These are phyloP conservation scores for Suhomyces chickasaworum DNA, from an alignment of 1,139 yeast species.

Conservation along the genomic window DNA sequence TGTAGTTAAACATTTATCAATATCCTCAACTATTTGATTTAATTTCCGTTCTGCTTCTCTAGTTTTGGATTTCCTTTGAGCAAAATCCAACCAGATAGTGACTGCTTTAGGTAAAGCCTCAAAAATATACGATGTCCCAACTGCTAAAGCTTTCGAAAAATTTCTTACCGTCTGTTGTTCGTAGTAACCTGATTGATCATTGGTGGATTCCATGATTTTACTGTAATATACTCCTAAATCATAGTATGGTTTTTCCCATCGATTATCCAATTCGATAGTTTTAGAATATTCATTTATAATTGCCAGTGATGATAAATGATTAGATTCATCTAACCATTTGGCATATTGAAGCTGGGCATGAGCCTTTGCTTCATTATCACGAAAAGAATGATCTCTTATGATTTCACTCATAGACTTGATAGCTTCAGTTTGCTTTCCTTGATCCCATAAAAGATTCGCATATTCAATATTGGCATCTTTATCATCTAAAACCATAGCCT, in stretches of 20 bases:
- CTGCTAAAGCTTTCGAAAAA: conserved; percentile 67
- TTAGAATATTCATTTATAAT: conserved; percentile 69
- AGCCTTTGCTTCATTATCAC: conserved; percentile 32
- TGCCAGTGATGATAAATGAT: conserved; percentile 76
- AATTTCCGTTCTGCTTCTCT: conserved; percentile 43
- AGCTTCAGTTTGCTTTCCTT: conserved; percentile 88
- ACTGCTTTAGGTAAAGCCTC: conserved; percentile 89
- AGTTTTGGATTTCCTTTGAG: conserved; percentile 35
- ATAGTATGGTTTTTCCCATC: conserved; percentile 82
- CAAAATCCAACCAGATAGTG: conserved; percentile 90
- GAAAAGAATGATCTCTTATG: conserved; percentile 23
- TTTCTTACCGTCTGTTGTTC: conserved; percentile 66
- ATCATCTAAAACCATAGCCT: conserved; percentile 56
- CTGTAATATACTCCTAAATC: conserved; percentile 79
- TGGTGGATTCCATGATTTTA: conserved; percentile 66
- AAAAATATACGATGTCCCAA: conserved; percentile 69
- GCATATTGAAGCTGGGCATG: conserved; percentile 74
- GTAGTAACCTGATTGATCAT: conserved; percentile 58
- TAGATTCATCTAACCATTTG: conserved; percentile 85
- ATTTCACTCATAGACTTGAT: conserved; percentile 61
- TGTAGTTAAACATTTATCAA: conserved; percentile 46
- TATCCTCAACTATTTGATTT: conserved; percentile 52
- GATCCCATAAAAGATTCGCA: conserved; percentile 85
- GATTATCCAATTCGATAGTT: conserved; percentile 56
- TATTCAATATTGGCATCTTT: conserved; percentile 72